A percentile compares a stretch with the other conserved stretches of the same genome.
Evolutionary conservation across 306 rosid genomes (phyloP).

Genomic region (Nissolia schottii): DNA sequence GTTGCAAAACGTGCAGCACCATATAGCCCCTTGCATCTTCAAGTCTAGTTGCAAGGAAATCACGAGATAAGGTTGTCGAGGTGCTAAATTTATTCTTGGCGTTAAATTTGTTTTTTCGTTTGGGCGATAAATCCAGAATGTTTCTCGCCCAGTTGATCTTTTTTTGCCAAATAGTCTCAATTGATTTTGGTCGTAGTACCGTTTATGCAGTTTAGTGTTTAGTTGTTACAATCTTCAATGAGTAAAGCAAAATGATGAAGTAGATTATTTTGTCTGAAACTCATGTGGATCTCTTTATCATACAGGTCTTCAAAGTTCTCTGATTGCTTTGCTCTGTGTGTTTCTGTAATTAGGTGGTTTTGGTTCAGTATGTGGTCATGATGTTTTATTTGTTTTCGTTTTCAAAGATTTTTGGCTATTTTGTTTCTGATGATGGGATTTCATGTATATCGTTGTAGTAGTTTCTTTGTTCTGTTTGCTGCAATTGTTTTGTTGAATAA

Average conservation of each 20-base stretch:
- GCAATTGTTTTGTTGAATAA: background rate
- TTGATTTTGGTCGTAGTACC: background rate
- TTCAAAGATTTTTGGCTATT: background rate
- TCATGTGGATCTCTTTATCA: slow-evolving; percentile 22
- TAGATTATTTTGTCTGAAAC: slow-evolving; percentile 24
- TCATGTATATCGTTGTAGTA: background rate
- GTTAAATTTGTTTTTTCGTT: background rate
- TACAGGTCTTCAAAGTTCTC: slow-evolving; percentile 49
- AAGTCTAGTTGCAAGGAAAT: slow-evolving; percentile 44
- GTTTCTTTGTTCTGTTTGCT: background rate
- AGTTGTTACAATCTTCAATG: background rate
- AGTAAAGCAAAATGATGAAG: slow-evolving; percentile 42
- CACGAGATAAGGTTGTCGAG: slow-evolving; percentile 33
- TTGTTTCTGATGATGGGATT: background rate
- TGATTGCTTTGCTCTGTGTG: slow-evolving; percentile 32
- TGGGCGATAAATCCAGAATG: background rate
- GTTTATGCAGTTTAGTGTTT: background rate
- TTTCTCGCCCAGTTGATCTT: background rate
- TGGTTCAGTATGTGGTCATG: background rate
- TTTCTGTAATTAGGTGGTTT: background rate
- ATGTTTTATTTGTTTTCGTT: background rate
- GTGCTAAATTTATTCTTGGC: slow-evolving; percentile 47
- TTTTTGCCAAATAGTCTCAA: slow-evolving; percentile 20
- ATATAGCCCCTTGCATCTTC: slow-evolving; percentile 46
- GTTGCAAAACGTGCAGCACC: slow-evolving; percentile 23